Base-by-base conservation (phyloP, 2,329 filamentous ascomycete genomes). In the Xylariaceae sp. region DNA sequence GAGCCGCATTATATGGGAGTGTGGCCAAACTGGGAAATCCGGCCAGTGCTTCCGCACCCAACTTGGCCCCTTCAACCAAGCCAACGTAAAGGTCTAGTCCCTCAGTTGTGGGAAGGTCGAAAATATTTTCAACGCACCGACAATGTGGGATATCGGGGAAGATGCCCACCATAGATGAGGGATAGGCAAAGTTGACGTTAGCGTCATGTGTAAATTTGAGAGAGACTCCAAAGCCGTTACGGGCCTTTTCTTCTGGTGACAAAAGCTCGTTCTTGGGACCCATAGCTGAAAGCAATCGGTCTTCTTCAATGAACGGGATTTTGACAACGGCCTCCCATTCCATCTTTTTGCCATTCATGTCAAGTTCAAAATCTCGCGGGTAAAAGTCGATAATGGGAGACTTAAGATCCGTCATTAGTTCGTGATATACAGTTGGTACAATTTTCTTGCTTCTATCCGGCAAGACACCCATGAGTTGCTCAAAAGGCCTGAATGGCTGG, bases 271-370 rank as follows among this genome's bases (percentile, higher is more conserved):
- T 91, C 64, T 85, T 90, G 6, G 90, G 83, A 14, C 77, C 84
- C 87, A 98, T 96, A 6, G 92, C 93, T 29, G 75, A 70, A 44
- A 98, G 74, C 2, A 98, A 73, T 21, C 93, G 82, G 58, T 85
- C 82, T 65, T 98, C 92, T 47, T 98, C 89, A 53, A 98, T 98
- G 68, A 98, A 98, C 0, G 93, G 93, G 61, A 98, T 98, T 68
- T 97, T 98, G 54, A 98, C 90, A 29, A 98, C 92, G 22, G 93
- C 93, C 64, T 98, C 93, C 93, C 93, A 98, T 53, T 98, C 94
- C 86, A 95, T 94, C 72, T 95, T 98, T 74, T 98, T 98, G 48
- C 93, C 94, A 58, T 98, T 97, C 93, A 98, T 97, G 64, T 98
- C 94, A 33, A 98, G 76, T 55, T 94, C 89, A 60, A 98, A 98